Evolutionary conservation across 345 rosid genomes (phyloP).

Genomic region (Moricandia moricandioides): DNA sequence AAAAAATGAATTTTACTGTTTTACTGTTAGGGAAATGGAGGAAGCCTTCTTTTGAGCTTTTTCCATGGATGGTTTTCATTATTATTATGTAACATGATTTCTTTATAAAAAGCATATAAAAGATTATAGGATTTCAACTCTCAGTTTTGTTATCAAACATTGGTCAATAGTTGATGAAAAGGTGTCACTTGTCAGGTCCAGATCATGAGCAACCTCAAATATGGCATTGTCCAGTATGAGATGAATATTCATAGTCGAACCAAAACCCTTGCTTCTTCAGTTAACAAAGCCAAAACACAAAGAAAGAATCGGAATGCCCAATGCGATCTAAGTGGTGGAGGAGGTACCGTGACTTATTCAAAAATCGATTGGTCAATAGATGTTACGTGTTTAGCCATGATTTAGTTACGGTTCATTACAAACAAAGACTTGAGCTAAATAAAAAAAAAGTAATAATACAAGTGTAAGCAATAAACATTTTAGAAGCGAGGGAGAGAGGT

Average conservation of each 20-base stretch:
- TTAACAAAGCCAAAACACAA: too few relatives aligned
- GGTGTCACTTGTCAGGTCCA: not conserved
- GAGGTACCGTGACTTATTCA: not conserved
- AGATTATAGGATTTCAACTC: not conserved
- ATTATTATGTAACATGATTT: not conserved
- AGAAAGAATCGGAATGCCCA: not conserved
- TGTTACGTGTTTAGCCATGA: not conserved
- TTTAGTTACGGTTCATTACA: not conserved
- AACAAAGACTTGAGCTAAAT: not conserved
- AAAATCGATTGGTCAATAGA: not conserved
- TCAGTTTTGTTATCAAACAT: not conserved
- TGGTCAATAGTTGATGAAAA: not conserved
- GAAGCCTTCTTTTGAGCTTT: not conserved
- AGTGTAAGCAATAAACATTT: not conserved
- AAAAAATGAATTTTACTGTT: not conserved
- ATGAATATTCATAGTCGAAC: not conserved
- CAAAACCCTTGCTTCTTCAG: too few relatives aligned
- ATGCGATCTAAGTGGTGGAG: not conserved
- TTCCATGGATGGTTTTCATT: not conserved
- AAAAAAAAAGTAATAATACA: not conserved
- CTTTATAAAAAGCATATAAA: not conserved
- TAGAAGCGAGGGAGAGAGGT: not conserved
- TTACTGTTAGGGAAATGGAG: not conserved
- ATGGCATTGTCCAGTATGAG: not conserved
- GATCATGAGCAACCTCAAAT: not conserved